phyloP scores from a whole-genome alignment of 1,284 basidiomycete species.

The Pyrrhoderma lamaoense region DNA sequence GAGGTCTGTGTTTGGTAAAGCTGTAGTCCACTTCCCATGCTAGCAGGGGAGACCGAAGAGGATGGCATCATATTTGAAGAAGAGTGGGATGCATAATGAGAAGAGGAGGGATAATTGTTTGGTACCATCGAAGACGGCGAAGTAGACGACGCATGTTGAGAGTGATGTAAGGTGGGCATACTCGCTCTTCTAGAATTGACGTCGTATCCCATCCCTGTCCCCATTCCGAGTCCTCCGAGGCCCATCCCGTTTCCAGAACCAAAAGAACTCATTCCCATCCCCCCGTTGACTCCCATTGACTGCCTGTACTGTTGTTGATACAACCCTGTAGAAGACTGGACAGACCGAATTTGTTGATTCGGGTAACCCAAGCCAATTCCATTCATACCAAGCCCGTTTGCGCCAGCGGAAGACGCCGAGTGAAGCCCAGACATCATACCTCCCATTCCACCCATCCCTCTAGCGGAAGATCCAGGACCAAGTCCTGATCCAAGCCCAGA shows the following conservation, averaged over 20 bases:
- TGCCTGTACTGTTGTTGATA: no score
- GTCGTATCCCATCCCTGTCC: background rate
- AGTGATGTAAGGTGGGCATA: slow-evolving; percentile 6
- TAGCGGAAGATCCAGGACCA: no score
- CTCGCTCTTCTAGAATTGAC: background rate
- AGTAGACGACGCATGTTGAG: background rate
- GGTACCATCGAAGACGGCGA: background rate
- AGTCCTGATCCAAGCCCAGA: no score
- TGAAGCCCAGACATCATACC: no score
- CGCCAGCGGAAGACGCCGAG: no score
- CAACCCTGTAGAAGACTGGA: no score
- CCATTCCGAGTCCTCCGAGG: background rate
- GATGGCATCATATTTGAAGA: slow-evolving; percentile 1
- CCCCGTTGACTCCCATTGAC: background rate
- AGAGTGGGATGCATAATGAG: background rate
- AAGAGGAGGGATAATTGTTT: background rate
- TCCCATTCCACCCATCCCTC: no score
- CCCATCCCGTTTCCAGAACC: background rate
- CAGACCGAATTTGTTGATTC: no score
- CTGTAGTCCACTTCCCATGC: slow-evolving; percentile 1
- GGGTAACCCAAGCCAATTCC: no score
- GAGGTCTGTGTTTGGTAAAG: background rate
- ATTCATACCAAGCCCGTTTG: no score
- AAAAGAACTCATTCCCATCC: background rate
- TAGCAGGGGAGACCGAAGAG: background rate